These are phyloP conservation scores for Scutellaria barbata DNA, from an alignment of 257 asterid genomes.

Conservation along the genomic window DNA sequence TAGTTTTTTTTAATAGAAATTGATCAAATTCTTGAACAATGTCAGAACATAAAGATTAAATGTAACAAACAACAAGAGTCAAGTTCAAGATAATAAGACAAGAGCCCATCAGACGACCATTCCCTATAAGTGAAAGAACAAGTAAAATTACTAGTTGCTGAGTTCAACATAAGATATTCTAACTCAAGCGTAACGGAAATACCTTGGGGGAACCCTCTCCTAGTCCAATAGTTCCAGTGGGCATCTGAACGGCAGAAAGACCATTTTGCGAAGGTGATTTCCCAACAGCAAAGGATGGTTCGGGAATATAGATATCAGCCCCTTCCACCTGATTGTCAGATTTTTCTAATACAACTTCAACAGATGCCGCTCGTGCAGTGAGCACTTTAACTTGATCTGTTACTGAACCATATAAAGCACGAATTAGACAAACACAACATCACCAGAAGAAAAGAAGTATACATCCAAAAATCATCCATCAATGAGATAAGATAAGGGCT, in stretches of 20 bases:
- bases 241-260: conserved; percentile 50
- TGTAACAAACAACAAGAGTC: not conserved
- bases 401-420: conserved; percentile 38
- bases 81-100: not conserved
- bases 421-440: conserved; percentile 32
- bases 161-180: conserved; percentile 8
- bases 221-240: conserved; percentile 73
- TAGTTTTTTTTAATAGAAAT: conserved; percentile 15
- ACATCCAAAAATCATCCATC: not conserved
- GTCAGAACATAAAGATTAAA: conserved; percentile 26
- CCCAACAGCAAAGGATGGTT: conserved; percentile 72
- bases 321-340: conserved; percentile 52
- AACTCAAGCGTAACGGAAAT: conserved; percentile 20
- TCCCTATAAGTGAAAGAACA: not conserved
- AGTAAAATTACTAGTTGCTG: not conserved
- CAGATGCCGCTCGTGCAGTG: conserved; percentile 40
- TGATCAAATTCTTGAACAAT: conserved; percentile 25
- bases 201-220: conserved; percentile 99
- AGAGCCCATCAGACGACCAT: not conserved
- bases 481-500: not conserved
- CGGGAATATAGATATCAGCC: conserved; percentile 57
- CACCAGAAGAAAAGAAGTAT: conserved; percentile 25
- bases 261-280: conserved; percentile 79
- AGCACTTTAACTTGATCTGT: conserved; percentile 50
- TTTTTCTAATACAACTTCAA: conserved; percentile 42